Conservation (phyloP, 306 rosid species). For the Bauhinia variegata region DNA sequence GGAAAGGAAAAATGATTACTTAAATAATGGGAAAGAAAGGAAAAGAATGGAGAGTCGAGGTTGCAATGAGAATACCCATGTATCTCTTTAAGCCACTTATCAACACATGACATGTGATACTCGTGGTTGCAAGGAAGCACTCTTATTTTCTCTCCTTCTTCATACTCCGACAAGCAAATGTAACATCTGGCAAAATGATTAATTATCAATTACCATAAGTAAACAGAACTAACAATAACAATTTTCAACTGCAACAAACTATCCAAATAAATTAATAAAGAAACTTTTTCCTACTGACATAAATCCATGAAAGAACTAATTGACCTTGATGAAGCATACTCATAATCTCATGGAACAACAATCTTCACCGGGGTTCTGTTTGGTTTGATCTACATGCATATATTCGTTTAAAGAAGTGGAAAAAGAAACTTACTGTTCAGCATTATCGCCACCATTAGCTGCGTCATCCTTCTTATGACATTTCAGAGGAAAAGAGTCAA, state of each 20-base stretch:
- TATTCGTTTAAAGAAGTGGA: background rate
- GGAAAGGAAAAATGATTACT: conserved; percentile 23
- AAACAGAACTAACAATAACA: background rate
- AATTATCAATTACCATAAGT: background rate
- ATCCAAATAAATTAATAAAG: background rate
- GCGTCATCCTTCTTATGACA: conserved; percentile 63
- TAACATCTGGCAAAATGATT: conserved; percentile 64
- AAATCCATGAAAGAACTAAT: conserved; percentile 9
- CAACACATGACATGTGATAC: conserved; percentile 87
- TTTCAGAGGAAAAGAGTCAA: conserved; percentile 85
- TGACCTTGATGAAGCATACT: background rate
- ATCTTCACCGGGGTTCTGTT: background rate
- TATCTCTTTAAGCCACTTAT: conserved; percentile 98
- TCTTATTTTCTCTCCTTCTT: conserved; percentile 89
- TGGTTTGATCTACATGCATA: background rate
- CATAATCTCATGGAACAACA: background rate
- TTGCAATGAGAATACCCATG: conserved; percentile 66
- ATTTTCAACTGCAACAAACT: background rate
- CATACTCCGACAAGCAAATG: conserved; percentile 95
- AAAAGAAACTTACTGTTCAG: conserved; percentile 69
- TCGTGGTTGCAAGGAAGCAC: conserved; percentile 95
- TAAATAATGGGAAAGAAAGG: conserved; percentile 9
- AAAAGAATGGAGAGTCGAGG: background rate
- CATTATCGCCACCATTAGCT: conserved; percentile 50
- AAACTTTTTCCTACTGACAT: conserved; percentile 2